Evolutionary conservation across 2,329 filamentous ascomycete species (phyloP), one percentile per base, ranked within the genome.

Genomic region (Neonectria neomacrospora): DNA sequence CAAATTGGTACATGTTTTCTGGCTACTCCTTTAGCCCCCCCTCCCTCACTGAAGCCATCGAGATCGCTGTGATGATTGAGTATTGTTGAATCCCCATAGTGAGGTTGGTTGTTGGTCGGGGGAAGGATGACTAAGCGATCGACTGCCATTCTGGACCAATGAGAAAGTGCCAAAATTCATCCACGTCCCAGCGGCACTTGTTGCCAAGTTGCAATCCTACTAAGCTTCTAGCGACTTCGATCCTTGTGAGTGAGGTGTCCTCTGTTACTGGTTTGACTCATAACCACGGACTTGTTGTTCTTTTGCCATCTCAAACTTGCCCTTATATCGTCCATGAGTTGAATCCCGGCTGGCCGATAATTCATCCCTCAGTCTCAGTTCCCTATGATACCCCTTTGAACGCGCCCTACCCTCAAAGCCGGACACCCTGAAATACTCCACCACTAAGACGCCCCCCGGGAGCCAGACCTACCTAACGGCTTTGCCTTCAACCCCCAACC

Each of bases 201-300:
- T 66, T 73, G 69, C 68, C 71, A 73, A 73, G 65, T 73, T 73
- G 71, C 66, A 67, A 57, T 22, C 61, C 23, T 53, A 41, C 41
- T 18, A 50, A 61, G 47, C 45, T 73, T 73, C 71, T 69, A 71
- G 70, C 58, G 65, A 70, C 71, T 73, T 73, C 70, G 70, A 73
- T 68, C 53, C 14, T 61, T 34, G 30, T 47, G 45, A 62, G 28
- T 28, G 55, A 73, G 69, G 67, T 73, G 71, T 71, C 71, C 71
- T 72, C 58, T 71, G 58, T 32, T n/a, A 42, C 41, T 26, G 14
- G 60, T 63, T 66, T 73, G 68, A 73, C 63, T 72, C 71, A 70
- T 65, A 32, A 45, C 55, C 45, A 42, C 18, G 3, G 32, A 41
- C 41, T 51, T 37, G 18, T 23, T 64, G 50, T 58, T 56, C 57